Conservation (phyloP, 2,329 filamentous ascomycete species). For the Chaetomium sp. region DNA sequence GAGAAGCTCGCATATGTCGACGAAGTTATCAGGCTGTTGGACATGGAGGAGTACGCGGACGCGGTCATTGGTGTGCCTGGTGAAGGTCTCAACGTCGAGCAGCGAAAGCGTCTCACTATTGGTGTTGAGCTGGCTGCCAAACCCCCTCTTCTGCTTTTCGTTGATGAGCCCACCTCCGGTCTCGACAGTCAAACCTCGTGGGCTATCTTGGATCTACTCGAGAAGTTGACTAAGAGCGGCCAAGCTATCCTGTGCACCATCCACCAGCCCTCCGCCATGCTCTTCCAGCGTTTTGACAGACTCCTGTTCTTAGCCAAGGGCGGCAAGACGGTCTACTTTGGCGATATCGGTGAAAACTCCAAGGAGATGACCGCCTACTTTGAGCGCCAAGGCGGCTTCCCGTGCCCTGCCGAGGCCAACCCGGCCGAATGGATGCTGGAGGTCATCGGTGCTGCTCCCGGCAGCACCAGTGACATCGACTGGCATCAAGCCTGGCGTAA, state of each 20-base stretch:
- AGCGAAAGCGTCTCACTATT: conserved; percentile 76
- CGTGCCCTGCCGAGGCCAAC: conserved; percentile 64
- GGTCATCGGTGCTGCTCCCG: conserved; percentile 57
- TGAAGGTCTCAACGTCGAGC: conserved; percentile 70
- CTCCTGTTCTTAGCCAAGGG: conserved; percentile 71
- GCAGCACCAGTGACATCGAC: conserved; percentile 55
- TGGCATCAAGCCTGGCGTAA: conserved; percentile 59
- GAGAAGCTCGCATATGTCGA: conserved; percentile 87
- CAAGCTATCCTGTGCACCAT: conserved; percentile 96
- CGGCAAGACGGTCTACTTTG: conserved; percentile 75
- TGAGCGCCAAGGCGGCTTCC: conserved; percentile 59
- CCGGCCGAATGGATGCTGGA: conserved; percentile 76
- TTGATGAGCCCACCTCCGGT: conserved; percentile 92
- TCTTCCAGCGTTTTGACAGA: conserved; percentile 86
- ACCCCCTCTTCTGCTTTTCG: conserved; percentile 80
- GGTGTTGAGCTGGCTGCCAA: conserved; percentile 94
- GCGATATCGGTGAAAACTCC: conserved; percentile 67
- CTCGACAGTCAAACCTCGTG: conserved; percentile 90
- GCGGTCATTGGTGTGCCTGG: conserved; percentile 86
- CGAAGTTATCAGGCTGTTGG: conserved; percentile 82
- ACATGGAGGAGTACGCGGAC: conserved; percentile 86
- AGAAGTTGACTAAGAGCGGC: conserved; percentile 82
- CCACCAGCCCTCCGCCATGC: conserved; percentile 91
- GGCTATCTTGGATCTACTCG: conserved; percentile 81
- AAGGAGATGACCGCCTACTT: conserved; percentile 66